phyloP scores from a whole-genome alignment of 2,329 filamentous ascomycete genomes.

The Verticillium nonalfalfae region DNA sequence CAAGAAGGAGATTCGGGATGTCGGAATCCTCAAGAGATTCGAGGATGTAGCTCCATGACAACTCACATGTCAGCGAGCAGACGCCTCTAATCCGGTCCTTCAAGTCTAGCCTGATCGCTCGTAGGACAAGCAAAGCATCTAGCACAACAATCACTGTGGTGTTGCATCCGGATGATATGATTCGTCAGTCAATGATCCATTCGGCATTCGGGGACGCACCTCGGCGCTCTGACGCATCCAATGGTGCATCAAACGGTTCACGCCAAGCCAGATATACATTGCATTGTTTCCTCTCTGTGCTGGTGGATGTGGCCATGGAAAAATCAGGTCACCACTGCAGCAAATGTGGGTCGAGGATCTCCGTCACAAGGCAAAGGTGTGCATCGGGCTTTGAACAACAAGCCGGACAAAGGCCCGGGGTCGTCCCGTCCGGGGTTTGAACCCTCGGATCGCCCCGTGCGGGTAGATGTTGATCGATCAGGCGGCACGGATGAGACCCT shows the following conservation, averaged over 20 bases:
- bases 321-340: neutral
- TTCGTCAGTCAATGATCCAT: too few species aligned
- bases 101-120: too few species aligned
- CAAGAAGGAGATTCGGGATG: constrained; percentile 2
- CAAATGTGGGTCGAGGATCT: neutral
- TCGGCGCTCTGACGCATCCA: too few species aligned
- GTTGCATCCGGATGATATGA: too few species aligned
- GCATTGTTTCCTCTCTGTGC: neutral
- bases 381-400: neutral
- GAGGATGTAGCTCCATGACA: too few species aligned
- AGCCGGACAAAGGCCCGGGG: neutral
- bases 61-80: too few species aligned
- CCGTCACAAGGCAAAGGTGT: neutral
- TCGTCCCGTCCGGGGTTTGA: neutral
- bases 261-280: neutral
- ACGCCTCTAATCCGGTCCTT: too few species aligned
- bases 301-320: neutral
- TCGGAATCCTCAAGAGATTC: neutral
- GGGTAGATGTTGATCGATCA: neutral
- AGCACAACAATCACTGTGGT: too few species aligned
- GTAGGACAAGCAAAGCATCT: too few species aligned
- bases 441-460: neutral
- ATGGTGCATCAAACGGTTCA: too few species aligned
- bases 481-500: neutral
- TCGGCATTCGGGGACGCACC: too few species aligned